Evolutionary conservation across 306 rosid genomes (phyloP), one percentile per base, ranked within the genome.

Genomic region (Begonia fuchsioides): DNA sequence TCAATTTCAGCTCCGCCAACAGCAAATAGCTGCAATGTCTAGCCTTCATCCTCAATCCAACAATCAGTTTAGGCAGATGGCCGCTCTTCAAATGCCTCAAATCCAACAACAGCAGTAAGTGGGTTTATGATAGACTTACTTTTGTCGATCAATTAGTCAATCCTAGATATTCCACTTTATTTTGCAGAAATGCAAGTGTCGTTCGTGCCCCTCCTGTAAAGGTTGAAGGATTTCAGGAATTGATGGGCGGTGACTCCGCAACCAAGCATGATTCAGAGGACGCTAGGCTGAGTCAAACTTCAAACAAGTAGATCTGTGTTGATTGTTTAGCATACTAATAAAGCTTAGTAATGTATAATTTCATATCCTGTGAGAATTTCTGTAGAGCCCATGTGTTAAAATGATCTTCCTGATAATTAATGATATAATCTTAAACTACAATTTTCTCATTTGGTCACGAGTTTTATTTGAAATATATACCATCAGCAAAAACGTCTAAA

Each of bases 121-220:
- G 12, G 5, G 12, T 50, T 47, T 7, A 41, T 40, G 12, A 39
- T 53, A 59, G 43, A 39, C 18, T 62, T 44, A 44, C 15, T 26
- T 4, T 26, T 26, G 35, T 26, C 35, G 7, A 8, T 26, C 8
- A 26, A 26, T 26, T 26, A 26, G 35, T 26, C 35, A 5, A 26
- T 26, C 35, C 35, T 26, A 26, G 35, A 18, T 50, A 41, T 54
- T 59, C 50, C 19, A 46, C 55, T 47, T 17, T 70, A 2, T 18
- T 63, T 68, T 56, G 74, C 69, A 88, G 96, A 88, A 88, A 68
- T 70, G 48, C 49, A 51, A 40, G 78, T 51, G 59, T 81, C 55
- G 76, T 71, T 58, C 70, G 97, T 69, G 83, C 97, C 32, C 95
- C 78, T 7, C 97, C 97, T 2, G 90, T 88, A 70, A 88, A 88